Conservation (phyloP, 345 rosid species). For the Lepidium africanum region DNA sequence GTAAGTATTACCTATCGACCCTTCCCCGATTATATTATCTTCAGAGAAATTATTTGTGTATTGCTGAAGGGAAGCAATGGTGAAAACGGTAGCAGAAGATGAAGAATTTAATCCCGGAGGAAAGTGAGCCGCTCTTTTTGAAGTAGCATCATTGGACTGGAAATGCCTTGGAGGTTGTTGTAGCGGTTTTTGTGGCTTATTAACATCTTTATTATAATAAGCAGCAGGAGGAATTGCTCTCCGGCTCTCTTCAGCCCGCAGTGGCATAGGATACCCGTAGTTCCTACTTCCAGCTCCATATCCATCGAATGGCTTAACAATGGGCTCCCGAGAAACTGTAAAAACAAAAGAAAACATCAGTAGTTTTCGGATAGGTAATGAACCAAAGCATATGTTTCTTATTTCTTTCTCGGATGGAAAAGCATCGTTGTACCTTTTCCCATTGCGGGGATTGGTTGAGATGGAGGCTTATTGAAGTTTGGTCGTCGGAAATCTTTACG, state of each 20-base stretch:
- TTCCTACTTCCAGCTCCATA: conserved; percentile 33
- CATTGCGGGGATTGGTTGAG: conserved; percentile 14
- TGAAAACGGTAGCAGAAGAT: conserved; percentile 42
- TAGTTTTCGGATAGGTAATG: background rate
- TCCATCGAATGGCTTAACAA: conserved; percentile 35
- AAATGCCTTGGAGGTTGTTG: conserved; percentile 37
- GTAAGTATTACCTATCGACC: conserved; percentile 63
- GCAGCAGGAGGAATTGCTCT: conserved; percentile 29
- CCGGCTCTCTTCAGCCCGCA: conserved; percentile 30
- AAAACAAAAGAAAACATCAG: conserved; percentile 1
- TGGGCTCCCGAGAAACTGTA: conserved; percentile 42
- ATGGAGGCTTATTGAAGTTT: conserved; percentile 32
- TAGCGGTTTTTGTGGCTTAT: conserved; percentile 31
- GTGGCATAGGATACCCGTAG: conserved; percentile 25
- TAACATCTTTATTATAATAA: conserved; percentile 23
- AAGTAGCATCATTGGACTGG: conserved; percentile 34
- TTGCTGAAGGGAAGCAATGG: conserved; percentile 80
- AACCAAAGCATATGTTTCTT: background rate
- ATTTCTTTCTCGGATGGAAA: background rate
- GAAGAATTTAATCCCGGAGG: conserved; percentile 30
- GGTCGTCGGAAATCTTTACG: conserved; percentile 26
- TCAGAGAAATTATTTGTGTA: conserved; percentile 68
- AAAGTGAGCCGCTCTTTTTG: conserved; percentile 33
- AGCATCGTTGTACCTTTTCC: conserved; percentile 42
- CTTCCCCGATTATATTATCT: conserved; percentile 74